Evolutionary conservation across 2,329 filamentous ascomycete genomes (phyloP).

Genomic region (Monosporascus ibericus): DNA sequence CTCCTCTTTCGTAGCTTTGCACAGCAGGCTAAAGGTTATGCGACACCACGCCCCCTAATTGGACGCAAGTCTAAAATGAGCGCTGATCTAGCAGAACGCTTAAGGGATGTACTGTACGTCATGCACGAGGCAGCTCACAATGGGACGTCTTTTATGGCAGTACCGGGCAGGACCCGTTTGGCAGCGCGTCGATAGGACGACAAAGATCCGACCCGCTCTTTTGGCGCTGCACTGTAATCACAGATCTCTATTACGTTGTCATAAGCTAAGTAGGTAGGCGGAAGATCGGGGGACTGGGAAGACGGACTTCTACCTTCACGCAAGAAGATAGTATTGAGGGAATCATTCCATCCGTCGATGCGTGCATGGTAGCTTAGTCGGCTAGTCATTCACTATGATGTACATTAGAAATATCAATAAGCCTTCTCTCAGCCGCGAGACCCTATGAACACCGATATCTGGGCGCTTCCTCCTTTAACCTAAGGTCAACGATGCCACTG

Average conservation of each 20-base stretch:
- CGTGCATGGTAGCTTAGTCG: too few species aligned
- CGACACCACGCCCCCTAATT: background rate
- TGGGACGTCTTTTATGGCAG: background rate
- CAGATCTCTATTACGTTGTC: too few species aligned
- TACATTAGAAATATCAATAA: too few species aligned
- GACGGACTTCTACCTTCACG: too few species aligned
- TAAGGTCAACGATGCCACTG: background rate
- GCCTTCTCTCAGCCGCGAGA: too few species aligned
- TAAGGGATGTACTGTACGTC: background rate
- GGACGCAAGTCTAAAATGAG: background rate
- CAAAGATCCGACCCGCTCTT: background rate
- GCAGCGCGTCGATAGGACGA: background rate
- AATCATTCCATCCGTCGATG: too few species aligned
- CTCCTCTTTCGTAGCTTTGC: too few species aligned
- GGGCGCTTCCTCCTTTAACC: background rate
- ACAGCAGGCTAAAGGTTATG: background rate
- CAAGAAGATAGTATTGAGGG: too few species aligned
- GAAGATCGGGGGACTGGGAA: too few species aligned
- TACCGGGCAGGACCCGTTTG: background rate
- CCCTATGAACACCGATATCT: too few species aligned
- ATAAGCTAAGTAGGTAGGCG: too few species aligned
- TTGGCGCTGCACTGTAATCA: background rate
- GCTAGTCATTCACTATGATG: too few species aligned
- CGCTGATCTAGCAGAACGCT: background rate
- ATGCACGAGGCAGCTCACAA: background rate